Conservation (phyloP, 495 filamentous ascomycete genomes). For the Annulohypoxylon bovei region DNA sequence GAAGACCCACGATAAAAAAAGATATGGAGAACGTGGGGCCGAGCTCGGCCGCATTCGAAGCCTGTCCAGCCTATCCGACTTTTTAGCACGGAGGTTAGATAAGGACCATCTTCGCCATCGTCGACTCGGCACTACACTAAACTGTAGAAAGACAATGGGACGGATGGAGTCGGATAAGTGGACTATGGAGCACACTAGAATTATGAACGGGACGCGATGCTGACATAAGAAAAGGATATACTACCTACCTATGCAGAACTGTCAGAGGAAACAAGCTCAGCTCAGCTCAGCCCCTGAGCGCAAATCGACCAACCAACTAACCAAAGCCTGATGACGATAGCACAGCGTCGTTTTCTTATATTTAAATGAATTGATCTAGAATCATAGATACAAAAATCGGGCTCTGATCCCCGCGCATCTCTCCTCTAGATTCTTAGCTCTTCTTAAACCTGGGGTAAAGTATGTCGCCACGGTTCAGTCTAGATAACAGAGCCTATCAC, state of each 20-base stretch:
- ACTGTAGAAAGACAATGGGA: conserved; percentile 27
- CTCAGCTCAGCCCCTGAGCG: conserved; percentile 25
- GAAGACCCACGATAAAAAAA: conserved; percentile 37
- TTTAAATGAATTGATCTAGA: neutral
- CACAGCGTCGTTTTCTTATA: conserved; percentile 12
- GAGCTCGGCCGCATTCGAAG: conserved; percentile 39
- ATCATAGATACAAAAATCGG: neutral
- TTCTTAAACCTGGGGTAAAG: conserved; percentile 39
- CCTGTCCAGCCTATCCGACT: neutral
- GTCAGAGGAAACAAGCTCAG: conserved; percentile 7
- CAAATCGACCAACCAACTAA: neutral
- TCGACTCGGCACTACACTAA: conserved; percentile 34
- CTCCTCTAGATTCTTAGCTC: conserved; percentile 11
- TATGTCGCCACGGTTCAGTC: conserved; percentile 16
- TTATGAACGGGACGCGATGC: conserved; percentile 38
- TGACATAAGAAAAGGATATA: conserved; percentile 36
- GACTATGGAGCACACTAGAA: conserved; percentile 43
- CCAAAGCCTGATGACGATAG: conserved; percentile 19
- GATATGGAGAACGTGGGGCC: conserved; percentile 40
- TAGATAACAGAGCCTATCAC: conserved; percentile 19
- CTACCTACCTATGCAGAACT: neutral
- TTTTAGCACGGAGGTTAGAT: conserved; percentile 37
- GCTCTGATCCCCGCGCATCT: conserved; percentile 22
- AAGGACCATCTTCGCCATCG: conserved; percentile 36
- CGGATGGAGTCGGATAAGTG: conserved; percentile 41